Evolutionary conservation across 108 stramenopile genomes (phyloP).

Genomic region (Discostella pseudostelligera): DNA sequence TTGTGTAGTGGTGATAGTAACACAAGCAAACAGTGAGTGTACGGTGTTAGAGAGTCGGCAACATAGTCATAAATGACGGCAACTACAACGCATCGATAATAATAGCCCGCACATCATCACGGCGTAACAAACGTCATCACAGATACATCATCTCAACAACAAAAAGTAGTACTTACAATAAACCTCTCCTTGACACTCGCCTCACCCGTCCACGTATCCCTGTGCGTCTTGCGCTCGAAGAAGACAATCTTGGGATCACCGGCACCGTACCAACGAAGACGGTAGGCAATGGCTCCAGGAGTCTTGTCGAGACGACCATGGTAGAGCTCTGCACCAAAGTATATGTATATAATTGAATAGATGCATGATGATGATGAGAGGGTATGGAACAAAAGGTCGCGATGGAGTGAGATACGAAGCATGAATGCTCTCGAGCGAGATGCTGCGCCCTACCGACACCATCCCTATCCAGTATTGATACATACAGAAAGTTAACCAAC

Average conservation of each 20-base stretch:
- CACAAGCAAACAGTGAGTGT: too few species aligned
- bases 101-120: too few species aligned
- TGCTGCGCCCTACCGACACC: too few species aligned
- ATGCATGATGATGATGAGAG: too few species aligned
- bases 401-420: not conserved
- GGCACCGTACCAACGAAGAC: conserved; percentile 95
- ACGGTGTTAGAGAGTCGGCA: too few species aligned
- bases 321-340: conserved; percentile 91
- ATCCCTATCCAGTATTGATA: too few species aligned
- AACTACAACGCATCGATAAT: not conserved
- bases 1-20: not conserved
- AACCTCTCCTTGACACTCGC: conserved; percentile 97
- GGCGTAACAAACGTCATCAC: too few species aligned
- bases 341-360: too few species aligned
- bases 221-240: conserved; percentile 98
- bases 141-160: not conserved
- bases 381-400: not conserved
- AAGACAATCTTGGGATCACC: conserved; percentile 87
- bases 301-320: conserved; percentile 95
- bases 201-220: conserved; percentile 98
- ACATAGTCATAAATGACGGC: too few species aligned
- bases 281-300: conserved; percentile 93
- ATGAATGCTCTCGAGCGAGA: too few species aligned
- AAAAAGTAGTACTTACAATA: conserved; percentile 62
- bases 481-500: too few species aligned